These are phyloP conservation scores for Cicer arietinum DNA, from an alignment of 306 rosid genomes.

Conservation along the genomic window DNA sequence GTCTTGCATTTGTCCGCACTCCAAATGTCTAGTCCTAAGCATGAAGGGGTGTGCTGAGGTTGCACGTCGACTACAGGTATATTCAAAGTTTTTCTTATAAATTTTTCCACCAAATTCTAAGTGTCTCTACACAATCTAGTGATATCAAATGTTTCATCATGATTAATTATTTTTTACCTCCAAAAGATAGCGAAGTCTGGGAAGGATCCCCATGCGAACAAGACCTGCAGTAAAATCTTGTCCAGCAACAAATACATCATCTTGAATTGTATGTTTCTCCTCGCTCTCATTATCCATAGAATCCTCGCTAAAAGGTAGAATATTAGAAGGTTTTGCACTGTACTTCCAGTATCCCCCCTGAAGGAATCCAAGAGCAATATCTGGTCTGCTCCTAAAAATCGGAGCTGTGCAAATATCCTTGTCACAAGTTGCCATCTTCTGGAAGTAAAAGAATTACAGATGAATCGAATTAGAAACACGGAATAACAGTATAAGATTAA, in stretches of 20 bases:
- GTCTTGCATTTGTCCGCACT: not conserved
- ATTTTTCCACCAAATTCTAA: not conserved
- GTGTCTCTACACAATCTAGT: slow-evolving; percentile 16
- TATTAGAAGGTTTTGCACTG: slow-evolving; percentile 82
- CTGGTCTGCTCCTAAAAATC: slow-evolving; percentile 83
- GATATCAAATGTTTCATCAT: slow-evolving; percentile 40
- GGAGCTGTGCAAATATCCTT: slow-evolving; percentile 85
- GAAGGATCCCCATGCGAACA: slow-evolving; percentile 91
- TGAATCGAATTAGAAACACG: slow-evolving; percentile 38
- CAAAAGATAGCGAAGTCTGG: slow-evolving; percentile 78
- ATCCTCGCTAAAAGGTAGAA: slow-evolving; percentile 63
- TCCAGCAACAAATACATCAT: slow-evolving; percentile 88
- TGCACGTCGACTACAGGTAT: not conserved
- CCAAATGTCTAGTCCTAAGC: not conserved
- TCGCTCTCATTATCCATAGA: slow-evolving; percentile 63
- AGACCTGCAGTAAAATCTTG: slow-evolving; percentile 93
- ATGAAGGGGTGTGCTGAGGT: not conserved
- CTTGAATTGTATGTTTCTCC: slow-evolving; percentile 84
- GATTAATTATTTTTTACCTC: slow-evolving; percentile 66
- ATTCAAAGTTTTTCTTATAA: not conserved
- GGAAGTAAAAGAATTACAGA: slow-evolving; percentile 45
- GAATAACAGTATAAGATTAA: slow-evolving; percentile 24
- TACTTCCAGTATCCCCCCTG: slow-evolving; percentile 97
- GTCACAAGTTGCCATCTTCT: slow-evolving; percentile 63
- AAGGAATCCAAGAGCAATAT: slow-evolving; percentile 80